A percentile compares a stretch with the other conserved stretches of the same genome.
phyloP scores from a whole-genome alignment of 2,329 filamentous ascomycete species.

The Coniochaeta ligniaria region DNA sequence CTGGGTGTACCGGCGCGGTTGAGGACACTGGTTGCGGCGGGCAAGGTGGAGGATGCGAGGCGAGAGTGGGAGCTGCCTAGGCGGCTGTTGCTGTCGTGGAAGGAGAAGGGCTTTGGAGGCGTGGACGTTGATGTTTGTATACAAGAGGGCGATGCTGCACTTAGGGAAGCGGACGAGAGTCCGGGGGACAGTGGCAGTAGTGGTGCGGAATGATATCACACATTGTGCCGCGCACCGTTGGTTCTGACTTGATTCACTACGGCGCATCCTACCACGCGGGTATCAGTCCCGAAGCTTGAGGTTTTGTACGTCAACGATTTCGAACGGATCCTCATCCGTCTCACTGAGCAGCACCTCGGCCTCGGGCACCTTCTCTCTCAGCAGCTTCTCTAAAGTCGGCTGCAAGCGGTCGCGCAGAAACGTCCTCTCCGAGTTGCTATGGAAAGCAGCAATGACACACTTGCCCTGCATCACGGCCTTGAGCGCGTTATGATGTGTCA shows the following conservation, averaged over 20 bases:
- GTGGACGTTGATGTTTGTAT: slow-evolving; percentile 45
- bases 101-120: slow-evolving; percentile 46
- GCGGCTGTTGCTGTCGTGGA: slow-evolving; percentile 45
- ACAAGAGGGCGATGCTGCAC: slow-evolving; percentile 45
- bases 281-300: slow-evolving; percentile 6
- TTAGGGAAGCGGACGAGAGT: slow-evolving; percentile 20
- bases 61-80: slow-evolving; percentile 48
- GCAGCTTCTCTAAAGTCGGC: slow-evolving; percentile 50
- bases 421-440: slow-evolving; percentile 85
- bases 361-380: slow-evolving; percentile 42
- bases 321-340: slow-evolving; percentile 81
- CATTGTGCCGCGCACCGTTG: neutral
- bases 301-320: slow-evolving; percentile 45
- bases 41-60: slow-evolving; percentile 53
- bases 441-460: slow-evolving; percentile 78
- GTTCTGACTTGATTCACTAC: neutral
- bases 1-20: slow-evolving; percentile 55
- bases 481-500: slow-evolving; percentile 88
- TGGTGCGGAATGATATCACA: slow-evolving; percentile 13
- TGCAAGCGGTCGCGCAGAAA: slow-evolving; percentile 70
- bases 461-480: slow-evolving; percentile 77
- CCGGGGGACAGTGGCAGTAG: slow-evolving; percentile 9
- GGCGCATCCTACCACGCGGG: neutral
- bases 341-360: slow-evolving; percentile 69
- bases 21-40: slow-evolving; percentile 48